A percentile compares a stretch with the other conserved stretches of the same genome.
Conservation (phyloP, 331 rosid genomes). For the Cucumis variabilis region DNA sequence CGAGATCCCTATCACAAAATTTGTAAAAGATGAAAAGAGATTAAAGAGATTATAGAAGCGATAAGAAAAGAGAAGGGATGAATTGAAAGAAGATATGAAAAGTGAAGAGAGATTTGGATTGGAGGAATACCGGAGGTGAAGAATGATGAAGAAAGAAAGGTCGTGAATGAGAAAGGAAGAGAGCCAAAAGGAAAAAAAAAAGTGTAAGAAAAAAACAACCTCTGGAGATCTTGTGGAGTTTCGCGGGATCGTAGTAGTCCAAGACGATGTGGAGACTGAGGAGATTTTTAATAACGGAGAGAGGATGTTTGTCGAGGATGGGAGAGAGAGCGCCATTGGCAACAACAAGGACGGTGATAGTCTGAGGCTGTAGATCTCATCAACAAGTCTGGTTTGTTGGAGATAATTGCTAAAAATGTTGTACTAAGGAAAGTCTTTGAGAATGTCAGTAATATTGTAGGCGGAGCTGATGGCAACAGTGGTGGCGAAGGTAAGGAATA, state of each 20-base stretch:
- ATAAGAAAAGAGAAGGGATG: not conserved
- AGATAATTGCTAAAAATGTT: no score
- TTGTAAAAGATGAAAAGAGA: not conserved
- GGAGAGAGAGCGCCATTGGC: no score
- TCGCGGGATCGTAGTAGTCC: no score
- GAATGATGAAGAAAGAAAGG: not conserved
- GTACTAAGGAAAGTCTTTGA: no score
- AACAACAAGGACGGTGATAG: no score
- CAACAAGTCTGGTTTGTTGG: no score
- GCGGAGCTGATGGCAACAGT: constrained; percentile 51
- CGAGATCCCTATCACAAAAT: constrained; percentile 7
- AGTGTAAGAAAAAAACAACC: no score
- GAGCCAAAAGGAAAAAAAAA: not conserved
- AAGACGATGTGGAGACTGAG: no score
- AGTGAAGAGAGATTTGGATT: not conserved
- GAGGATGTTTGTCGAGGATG: no score
- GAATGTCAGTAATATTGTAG: constrained; percentile 91
- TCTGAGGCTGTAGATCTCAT: no score
- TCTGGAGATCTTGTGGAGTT: no score
- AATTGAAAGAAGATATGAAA: not conserved
- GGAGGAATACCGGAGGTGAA: not conserved
- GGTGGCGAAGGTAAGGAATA: constrained; percentile 38
- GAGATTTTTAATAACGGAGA: no score
- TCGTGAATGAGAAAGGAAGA: not conserved
- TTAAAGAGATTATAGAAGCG: not conserved